Conservation (phyloP, 2,329 filamentous ascomycete genomes). For the Nemania abortiva region DNA sequence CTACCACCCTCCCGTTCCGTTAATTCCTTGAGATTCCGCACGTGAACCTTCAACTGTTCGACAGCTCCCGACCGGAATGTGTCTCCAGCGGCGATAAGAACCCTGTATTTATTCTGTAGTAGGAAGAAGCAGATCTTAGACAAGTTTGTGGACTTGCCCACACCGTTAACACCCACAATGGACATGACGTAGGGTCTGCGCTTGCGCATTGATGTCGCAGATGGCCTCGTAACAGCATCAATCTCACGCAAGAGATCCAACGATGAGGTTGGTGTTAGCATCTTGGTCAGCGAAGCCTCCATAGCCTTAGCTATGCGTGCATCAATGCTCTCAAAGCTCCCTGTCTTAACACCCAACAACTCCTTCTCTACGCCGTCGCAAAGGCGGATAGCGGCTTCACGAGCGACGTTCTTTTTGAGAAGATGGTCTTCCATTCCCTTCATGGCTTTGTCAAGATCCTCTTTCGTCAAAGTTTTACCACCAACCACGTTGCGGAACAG, state of each 20-base stretch:
- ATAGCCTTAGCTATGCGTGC: constrained; percentile 86
- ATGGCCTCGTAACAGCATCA: constrained; percentile 77
- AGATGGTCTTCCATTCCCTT: constrained; percentile 97
- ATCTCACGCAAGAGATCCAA: constrained; percentile 96
- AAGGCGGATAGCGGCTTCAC: constrained; percentile 90
- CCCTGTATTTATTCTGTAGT: constrained; percentile 95
- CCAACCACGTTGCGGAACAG: constrained; percentile 96
- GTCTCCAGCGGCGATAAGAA: constrained; percentile 93
- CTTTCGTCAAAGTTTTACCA: constrained; percentile 89
- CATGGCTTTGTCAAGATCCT: constrained; percentile 90
- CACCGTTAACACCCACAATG: constrained; percentile 97
- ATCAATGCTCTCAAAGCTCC: constrained; percentile 90
- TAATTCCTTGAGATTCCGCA: constrained; percentile 91
- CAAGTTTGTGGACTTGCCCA: constrained; percentile 97
- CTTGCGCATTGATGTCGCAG: constrained; percentile 71
- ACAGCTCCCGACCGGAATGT: constrained; percentile 98
- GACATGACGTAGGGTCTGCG: constrained; percentile 94
- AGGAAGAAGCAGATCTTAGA: constrained; percentile 99
- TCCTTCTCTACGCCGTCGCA: constrained; percentile 94
- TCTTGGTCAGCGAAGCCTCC: constrained; percentile 92
- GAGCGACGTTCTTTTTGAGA: constrained; percentile 94
- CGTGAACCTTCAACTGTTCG: constrained; percentile 95
- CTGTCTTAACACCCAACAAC: constrained; percentile 89
- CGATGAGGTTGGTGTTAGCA: constrained; percentile 94
- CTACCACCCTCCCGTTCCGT: constrained; percentile 83